These are phyloP conservation scores for Taphrina pruni DNA, from an alignment of 1,139 yeast genomes.

Conservation along the genomic window DNA sequence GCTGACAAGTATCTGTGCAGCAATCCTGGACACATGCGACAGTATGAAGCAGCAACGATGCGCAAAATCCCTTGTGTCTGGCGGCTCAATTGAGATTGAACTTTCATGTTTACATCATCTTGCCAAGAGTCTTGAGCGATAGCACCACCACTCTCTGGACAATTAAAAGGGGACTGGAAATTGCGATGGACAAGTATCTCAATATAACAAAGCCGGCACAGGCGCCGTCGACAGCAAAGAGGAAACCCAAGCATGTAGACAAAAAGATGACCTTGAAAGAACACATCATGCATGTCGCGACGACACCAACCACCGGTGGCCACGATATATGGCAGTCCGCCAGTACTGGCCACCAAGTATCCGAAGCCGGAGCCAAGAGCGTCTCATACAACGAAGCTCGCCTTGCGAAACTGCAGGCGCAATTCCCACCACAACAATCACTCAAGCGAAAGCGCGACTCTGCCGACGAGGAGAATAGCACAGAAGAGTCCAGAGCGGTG, in stretches of 20 bases:
- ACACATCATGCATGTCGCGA: conserved; percentile 35
- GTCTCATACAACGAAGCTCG: conserved; percentile 35
- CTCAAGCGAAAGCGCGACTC: conserved; percentile 4
- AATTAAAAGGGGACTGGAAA: too few relatives aligned
- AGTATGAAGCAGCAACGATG: too few relatives aligned
- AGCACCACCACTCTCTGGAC: too few relatives aligned
- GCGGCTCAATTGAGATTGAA: not conserved
- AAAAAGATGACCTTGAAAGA: conserved; percentile 23
- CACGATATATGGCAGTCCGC: conserved; percentile 39
- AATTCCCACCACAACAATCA: conserved; percentile 20
- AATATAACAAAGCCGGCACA: conserved; percentile 12
- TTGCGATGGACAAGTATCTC: conserved; percentile 10
- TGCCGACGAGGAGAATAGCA: not conserved
- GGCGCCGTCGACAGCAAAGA: not conserved
- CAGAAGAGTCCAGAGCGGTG: not conserved
- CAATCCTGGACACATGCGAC: too few relatives aligned
- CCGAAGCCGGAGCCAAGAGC: conserved; percentile 33
- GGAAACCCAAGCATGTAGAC: conserved; percentile 4
- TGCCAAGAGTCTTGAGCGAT: too few relatives aligned
- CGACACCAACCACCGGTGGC: conserved; percentile 26
- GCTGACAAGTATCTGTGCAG: too few relatives aligned
- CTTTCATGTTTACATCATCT: not conserved
- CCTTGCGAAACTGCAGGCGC: conserved; percentile 31
- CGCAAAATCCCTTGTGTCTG: not conserved
- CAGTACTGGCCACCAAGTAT: conserved; percentile 34